Base-by-base conservation (phyloP, 768 basidiomycete genomes). In the Pseudohyphozyma bogoriensis region DNA sequence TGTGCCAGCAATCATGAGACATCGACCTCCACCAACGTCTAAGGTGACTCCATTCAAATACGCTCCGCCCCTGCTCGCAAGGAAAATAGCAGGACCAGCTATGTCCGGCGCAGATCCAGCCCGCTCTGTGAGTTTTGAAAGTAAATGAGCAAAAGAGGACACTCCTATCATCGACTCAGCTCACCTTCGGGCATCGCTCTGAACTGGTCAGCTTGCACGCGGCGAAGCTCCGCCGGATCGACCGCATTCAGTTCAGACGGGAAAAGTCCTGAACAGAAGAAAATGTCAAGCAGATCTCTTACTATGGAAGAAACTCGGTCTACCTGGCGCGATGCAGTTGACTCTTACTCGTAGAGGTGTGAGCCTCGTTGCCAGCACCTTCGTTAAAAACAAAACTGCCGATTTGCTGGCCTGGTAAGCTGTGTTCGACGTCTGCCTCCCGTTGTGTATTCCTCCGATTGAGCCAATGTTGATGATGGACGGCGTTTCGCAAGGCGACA, bases 21-120 rank as follows among this genome's bases (percentile, higher is more conserved):
- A 55, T 18, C 54, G 16, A 4, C 54, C 54, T 2, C 54, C 54
- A 29, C 45, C 54, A 12, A 35, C 54, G 32, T 42, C 54, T 12
- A 55, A 40, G 1, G 45, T 55, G 13, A 11, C 20, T 20, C 54
- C 54, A 40, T 55, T 55, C n/a, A 55, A 28, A n/a, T 55, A 55
- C 1, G 40, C 37, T 2, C 54, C 54, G 11, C 39, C 54, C 4
- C 54, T 39, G 11, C 39, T 42, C 10, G 54, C 22, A 13, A 55
- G 40, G 29, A 55, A 44, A 15, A 55, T 11, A 5, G 40, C 54
- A 3, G 54, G 54, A 5, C 54, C 54, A 22, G 51, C 51, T 16
- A 51, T 55, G 28, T 55, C 45, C 5, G 28, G 26, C 10, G 31
- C 18, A 29, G 32, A 18, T 4, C 40, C 40, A 18, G 29, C 54